A percentile compares a stretch with the other conserved stretches of the same genome.
phyloP scores from a whole-genome alignment of 768 basidiomycete species.

The Daedaleopsis sinensis region DNA sequence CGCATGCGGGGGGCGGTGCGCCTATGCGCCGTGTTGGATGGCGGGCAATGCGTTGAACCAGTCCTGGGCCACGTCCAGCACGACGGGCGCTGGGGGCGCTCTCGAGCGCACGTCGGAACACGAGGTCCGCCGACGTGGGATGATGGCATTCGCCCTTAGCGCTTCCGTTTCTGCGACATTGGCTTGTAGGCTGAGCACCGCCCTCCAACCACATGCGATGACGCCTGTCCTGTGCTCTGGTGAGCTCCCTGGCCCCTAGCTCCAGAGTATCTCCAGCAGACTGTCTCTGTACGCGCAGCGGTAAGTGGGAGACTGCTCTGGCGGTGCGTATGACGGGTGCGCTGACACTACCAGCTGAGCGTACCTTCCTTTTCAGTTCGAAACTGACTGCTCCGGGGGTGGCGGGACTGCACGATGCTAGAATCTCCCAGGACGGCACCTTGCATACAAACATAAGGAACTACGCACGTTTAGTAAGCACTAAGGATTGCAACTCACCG shows the following conservation, averaged over 20 bases:
- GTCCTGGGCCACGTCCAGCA: neutral
- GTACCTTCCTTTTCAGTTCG: no score
- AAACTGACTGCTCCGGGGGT: no score
- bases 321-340: no score
- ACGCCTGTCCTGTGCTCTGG: conserved; percentile 6
- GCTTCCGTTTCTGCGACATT: conserved; percentile 7
- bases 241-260: neutral
- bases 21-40: neutral
- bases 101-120: conserved; percentile 10
- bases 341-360: no score
- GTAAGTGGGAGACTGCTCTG: no score
- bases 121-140: conserved; percentile 16
- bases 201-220: conserved; percentile 15
- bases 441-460: no score
- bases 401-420: no score
- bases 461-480: no score
- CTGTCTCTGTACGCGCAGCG: no score
- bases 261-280: neutral
- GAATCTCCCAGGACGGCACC: no score
- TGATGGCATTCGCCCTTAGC: neutral
- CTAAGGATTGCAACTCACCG: neutral
- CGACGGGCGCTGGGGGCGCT: neutral
- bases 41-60: neutral
- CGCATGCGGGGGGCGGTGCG: neutral
- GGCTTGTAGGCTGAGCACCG: conserved; percentile 4